Base-by-base conservation (phyloP, 768 basidiomycete genomes). In the Tulasnella sp. region DNA sequence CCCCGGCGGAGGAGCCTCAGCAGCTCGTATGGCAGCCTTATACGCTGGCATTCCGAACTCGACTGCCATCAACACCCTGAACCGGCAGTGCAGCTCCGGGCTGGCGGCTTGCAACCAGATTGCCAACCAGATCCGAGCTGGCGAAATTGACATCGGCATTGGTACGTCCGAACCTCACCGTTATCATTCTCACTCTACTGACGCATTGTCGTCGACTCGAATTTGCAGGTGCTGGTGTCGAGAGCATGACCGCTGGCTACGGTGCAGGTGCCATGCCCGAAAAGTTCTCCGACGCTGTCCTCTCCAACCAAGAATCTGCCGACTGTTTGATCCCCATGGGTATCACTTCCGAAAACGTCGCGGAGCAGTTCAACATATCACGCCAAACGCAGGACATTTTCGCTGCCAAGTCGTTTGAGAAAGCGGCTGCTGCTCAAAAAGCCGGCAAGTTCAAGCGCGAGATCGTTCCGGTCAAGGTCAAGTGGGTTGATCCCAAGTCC, bases 261-360 rank as follows among this genome's bases (percentile, higher is more conserved):
- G 93, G 93, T 41, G 85, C 90, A 41, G 86, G 87, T 78, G 88
- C 91, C 9, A 86, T 90, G 75, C 89, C 91, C 12, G 88, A 90
- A 76, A 88, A 86, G 76, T 92, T 89, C 86, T 92, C 93, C 2
- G 91, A 93, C 34, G 88, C 89, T 73, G 88, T 96, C 72, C 89
- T 94, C 81, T 83, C 88, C 46, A 91, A 89, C 86, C 87, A 91
- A 83, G 92, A 93, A 82, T 90, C 95, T 2, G 90, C 90, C 80
- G 95, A 96, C 87, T 96, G 95, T 84, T 88, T 93, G 40, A 88
- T 94, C 80, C 95, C 95, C 69, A 96, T 96, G 94, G 96, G 96
- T 48, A 92, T 96, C 87, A 96, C 96, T 28, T 95, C 94, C n/a
- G 96, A 97, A 88, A 96, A 96, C 85, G 95, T 96, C 82, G 94